A percentile compares a stretch with the other conserved stretches of the same genome.
phyloP scores from a whole-genome alignment of 768 basidiomycete species.

The Pisolithus marmoratus region DNA sequence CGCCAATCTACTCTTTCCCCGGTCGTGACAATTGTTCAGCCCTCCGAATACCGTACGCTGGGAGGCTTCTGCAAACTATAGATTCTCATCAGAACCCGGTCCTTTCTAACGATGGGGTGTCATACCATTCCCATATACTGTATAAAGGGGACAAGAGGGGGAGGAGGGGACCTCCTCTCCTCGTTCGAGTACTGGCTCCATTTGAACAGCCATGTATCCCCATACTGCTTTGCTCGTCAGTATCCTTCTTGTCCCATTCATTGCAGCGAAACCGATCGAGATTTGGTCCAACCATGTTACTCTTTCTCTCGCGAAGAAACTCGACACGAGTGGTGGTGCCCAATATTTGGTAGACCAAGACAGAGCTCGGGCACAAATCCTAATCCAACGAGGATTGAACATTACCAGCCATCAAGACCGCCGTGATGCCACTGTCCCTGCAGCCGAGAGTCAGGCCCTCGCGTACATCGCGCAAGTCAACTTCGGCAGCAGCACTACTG shows the following conservation, averaged over 20 bases:
- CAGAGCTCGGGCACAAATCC: background rate
- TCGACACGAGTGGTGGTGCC: background rate
- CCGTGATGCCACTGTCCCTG: conserved; percentile 20
- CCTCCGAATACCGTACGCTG: too few relatives aligned
- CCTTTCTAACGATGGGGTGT: too few relatives aligned
- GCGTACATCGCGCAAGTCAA: conserved; percentile 35
- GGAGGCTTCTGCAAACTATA: too few relatives aligned
- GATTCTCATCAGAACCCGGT: too few relatives aligned
- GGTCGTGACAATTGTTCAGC: too few relatives aligned
- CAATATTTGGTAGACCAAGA: background rate
- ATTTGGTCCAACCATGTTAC: background rate
- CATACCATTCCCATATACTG: too few relatives aligned
- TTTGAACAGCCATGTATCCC: too few relatives aligned
- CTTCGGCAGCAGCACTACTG: conserved; percentile 44
- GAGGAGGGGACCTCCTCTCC: too few relatives aligned
- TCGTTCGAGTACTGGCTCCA: too few relatives aligned
- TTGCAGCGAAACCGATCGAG: background rate
- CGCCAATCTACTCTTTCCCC: too few relatives aligned
- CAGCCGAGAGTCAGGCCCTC: conserved; percentile 40
- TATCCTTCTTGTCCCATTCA: background rate
- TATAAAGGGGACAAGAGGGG: too few relatives aligned
- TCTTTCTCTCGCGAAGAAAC: background rate
- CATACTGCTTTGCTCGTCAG: background rate
- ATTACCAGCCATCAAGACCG: conserved; percentile 5
- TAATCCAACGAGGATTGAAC: too few relatives aligned